Evolutionary conservation across 768 basidiomycete genomes (phyloP).

Genomic region (Amanita rimosa): DNA sequence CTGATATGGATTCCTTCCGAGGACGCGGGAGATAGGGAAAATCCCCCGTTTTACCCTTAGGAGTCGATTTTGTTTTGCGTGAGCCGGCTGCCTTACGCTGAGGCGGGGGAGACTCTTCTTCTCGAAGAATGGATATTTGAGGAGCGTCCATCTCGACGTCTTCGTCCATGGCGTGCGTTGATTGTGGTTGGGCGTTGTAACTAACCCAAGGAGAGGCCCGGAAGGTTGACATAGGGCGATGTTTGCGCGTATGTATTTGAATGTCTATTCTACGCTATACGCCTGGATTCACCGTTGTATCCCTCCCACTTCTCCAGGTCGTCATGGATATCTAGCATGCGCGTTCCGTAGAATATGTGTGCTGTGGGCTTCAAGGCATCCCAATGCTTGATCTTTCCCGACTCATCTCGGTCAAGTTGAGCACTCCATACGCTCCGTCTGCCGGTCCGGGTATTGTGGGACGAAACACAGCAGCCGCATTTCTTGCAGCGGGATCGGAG

Average conservation of each 20-base stretch:
- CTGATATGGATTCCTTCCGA: slow-evolving; percentile 18
- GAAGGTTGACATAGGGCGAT: slow-evolving; percentile 31
- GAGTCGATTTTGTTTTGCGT: slow-evolving; percentile 9
- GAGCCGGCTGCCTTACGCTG: slow-evolving; percentile 16
- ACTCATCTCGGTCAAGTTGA: slow-evolving; percentile 39
- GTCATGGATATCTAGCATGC: too few relatives aligned
- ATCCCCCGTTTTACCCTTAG: slow-evolving; percentile 5
- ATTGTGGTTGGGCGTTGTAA: slow-evolving; percentile 27
- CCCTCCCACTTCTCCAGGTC: slow-evolving; percentile 43
- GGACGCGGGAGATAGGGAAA: slow-evolving; percentile 10
- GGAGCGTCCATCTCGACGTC: slow-evolving; percentile 70
- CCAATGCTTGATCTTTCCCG: slow-evolving; percentile 40
- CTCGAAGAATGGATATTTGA: slow-evolving; percentile 66
- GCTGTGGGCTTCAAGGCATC: slow-evolving; percentile 36
- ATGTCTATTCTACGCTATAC: slow-evolving; percentile 11
- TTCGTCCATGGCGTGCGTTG: slow-evolving; percentile 26
- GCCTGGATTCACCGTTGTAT: slow-evolving; percentile 39
- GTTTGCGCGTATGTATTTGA: slow-evolving; percentile 24
- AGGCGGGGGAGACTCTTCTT: slow-evolving; percentile 65
- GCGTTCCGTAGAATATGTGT: too few relatives aligned
- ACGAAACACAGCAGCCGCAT: slow-evolving; percentile 46
- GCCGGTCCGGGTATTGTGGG: slow-evolving; percentile 34
- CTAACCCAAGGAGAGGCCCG: slow-evolving; percentile 54
- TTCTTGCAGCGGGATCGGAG: slow-evolving; percentile 49
- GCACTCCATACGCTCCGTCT: slow-evolving; percentile 50